Evolutionary conservation across 768 basidiomycete species (phyloP).

Genomic region (Tulasnella sp.): DNA sequence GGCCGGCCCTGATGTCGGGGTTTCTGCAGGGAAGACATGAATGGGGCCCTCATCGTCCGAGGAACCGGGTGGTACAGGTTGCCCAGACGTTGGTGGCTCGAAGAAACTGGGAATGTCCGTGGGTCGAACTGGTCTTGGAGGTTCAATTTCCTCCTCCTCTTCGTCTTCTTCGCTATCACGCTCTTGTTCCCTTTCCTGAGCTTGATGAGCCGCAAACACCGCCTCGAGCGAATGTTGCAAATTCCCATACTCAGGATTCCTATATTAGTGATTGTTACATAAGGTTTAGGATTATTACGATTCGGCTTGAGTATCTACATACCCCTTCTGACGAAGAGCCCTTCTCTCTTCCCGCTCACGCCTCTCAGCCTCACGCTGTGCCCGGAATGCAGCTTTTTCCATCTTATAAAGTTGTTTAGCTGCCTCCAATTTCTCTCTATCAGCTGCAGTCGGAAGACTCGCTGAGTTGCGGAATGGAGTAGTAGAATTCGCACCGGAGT

Average conservation of each 20-base stretch:
- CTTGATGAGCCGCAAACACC: background rate
- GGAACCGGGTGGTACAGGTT: background rate
- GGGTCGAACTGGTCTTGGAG: background rate
- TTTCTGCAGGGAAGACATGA: background rate
- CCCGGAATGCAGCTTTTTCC: slow-evolving; percentile 9
- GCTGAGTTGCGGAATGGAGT: background rate
- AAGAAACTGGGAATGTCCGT: background rate
- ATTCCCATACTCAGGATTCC: background rate
- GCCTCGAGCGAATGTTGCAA: background rate
- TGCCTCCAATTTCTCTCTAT: background rate
- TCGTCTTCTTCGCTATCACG: background rate
- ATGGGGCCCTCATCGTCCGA: background rate
- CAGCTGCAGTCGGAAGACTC: background rate
- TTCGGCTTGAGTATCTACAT: background rate
- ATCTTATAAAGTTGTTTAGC: slow-evolving; percentile 3
- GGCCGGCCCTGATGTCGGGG: background rate
- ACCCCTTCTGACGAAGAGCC: slow-evolving; percentile 9
- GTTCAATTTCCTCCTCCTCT: background rate
- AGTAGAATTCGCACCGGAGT: background rate
- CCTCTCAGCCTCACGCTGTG: slow-evolving; percentile 11
- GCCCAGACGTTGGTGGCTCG: background rate
- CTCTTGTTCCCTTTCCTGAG: background rate
- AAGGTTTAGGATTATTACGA: background rate
- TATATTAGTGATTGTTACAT: background rate
- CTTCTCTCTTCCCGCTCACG: slow-evolving; percentile 8